These are phyloP conservation scores for Hippophae rhamnoides DNA, from an alignment of 306 rosid species.

Conservation along the genomic window DNA sequence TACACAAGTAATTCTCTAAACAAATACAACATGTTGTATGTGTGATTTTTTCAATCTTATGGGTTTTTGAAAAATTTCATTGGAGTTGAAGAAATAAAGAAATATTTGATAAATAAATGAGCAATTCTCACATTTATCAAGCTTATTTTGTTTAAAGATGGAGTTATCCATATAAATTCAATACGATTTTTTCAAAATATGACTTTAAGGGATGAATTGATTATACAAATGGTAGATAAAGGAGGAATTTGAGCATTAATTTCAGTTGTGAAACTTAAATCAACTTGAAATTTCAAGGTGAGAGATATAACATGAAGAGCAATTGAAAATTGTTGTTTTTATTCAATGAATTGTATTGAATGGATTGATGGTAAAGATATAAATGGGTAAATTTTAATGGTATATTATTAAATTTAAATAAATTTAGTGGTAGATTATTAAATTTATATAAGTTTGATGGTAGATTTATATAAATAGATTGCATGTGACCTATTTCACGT, in stretches of 20 bases:
- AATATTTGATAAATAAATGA: slow-evolving; percentile 71
- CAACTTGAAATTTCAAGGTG: slow-evolving; percentile 36
- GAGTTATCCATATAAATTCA: slow-evolving; percentile 50
- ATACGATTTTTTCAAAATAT: slow-evolving; percentile 46
- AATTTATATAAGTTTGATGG: too few relatives aligned
- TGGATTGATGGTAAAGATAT: too few relatives aligned
- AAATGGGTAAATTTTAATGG: too few relatives aligned
- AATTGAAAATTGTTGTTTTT: slow-evolving; percentile 50
- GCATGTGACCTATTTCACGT: too few relatives aligned
- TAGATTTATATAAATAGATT: too few relatives aligned
- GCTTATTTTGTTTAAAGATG: slow-evolving; percentile 50
- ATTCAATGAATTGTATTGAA: slow-evolving; percentile 28
- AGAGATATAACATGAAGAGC: slow-evolving; percentile 53
- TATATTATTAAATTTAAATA: too few relatives aligned
- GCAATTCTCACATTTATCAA: slow-evolving; percentile 42
- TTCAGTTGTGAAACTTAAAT: slow-evolving; percentile 44
- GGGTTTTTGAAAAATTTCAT: slow-evolving; percentile 62
- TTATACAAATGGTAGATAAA: slow-evolving; percentile 39
- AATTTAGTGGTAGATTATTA: too few relatives aligned
- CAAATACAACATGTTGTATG: too few relatives aligned
- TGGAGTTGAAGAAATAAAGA: slow-evolving; percentile 66
- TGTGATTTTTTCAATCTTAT: slow-evolving; percentile 33
- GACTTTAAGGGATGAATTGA: slow-evolving; percentile 54
- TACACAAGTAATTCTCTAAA: too few relatives aligned
- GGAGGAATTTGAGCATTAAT: slow-evolving; percentile 57